Base-by-base conservation (phyloP, 177 flowering plant genomes). In the Vitis hybrid region DNA sequence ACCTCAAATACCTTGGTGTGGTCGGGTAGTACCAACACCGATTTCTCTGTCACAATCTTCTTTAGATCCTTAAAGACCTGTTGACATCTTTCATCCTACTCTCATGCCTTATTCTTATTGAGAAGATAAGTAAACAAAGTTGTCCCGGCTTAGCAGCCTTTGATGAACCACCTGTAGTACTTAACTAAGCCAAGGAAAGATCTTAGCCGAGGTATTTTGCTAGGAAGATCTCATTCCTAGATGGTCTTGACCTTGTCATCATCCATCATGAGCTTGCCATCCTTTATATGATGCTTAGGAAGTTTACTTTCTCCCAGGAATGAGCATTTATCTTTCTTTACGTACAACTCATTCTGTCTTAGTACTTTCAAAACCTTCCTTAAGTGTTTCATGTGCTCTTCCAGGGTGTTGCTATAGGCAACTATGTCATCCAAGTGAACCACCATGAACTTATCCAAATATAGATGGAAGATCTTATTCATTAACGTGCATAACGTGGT, bases 401-500 rank as follows among this genome's bases (percentile, higher is more conserved):
- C 54, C 49, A 64, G 15, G 8, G 50, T 41, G 11, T 48, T 11
- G 18, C 20, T 60, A 24, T 61, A 61, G 2, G 59, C n/a, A 1
- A 61, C 21, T 49, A 60, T 69, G 27, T 70, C 49, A 2, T 70
- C 35, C 8, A 70, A 11, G 51, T 70, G 61, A 4, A 70, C 14
- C 9, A 70, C 50, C 9, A 70, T 20, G n/a, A 62, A 70, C 2
- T 52, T 4, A 17, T 70, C 35, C 21, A 70, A 6, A 9, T 21
- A 66, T 2, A 50, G 49, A 3, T 61, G 50, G 30, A 70, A 14
- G n/a, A 70, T 50, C 7, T 62, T 21, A 12, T 70, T 62, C 58
- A 70, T 70, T 1, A 70, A 1, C 0, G 35, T 70, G 50, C 59
- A 70, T 12, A 70, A 70, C 1, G 59, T 70, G 9, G 60, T 48